phyloP scores from a whole-genome alignment of 2,329 filamentous ascomycete species.

The Pestalotiopsis sp. region DNA sequence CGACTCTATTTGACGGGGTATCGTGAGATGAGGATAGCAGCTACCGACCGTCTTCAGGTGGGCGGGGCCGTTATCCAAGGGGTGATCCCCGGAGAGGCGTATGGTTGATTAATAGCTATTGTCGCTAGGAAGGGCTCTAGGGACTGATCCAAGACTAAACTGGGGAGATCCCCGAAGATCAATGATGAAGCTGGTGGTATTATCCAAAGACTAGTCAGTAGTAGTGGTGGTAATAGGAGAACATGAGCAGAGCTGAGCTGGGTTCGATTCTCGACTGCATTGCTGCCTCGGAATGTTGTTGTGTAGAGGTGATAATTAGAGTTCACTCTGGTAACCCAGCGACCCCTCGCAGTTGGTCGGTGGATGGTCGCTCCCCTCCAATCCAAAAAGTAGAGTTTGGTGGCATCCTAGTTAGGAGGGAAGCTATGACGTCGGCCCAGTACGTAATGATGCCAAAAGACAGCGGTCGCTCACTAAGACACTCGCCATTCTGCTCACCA shows the following conservation, averaged over 20 bases:
- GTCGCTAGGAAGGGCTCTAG: neutral
- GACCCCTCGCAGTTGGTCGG: neutral
- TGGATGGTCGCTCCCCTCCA: neutral
- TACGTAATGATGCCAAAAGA: neutral
- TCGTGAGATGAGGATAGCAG: slow-evolving; percentile 1
- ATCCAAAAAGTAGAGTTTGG: neutral
- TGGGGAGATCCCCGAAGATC: neutral
- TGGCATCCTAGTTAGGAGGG: neutral
- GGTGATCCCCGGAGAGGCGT: neutral
- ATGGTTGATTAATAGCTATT: neutral
- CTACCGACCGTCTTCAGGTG: neutral
- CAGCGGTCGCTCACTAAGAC: neutral
- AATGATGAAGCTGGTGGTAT: neutral
- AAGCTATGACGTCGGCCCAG: neutral
- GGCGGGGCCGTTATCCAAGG: neutral
- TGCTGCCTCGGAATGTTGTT: neutral
- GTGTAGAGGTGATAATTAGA: neutral
- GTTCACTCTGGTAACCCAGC: neutral
- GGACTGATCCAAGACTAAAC: neutral
- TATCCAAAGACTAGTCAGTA: neutral
- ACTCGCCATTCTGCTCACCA: neutral
- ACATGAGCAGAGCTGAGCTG: neutral
- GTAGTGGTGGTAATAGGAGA: neutral
- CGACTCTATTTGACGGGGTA: neutral
- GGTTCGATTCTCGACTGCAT: neutral